Percentiles rank a stretch among this genome's conserved stretches.
These are phyloP conservation scores for Venturiaceae sp. DNA, from an alignment of 2,329 filamentous ascomycete species.

Conservation along the genomic window DNA sequence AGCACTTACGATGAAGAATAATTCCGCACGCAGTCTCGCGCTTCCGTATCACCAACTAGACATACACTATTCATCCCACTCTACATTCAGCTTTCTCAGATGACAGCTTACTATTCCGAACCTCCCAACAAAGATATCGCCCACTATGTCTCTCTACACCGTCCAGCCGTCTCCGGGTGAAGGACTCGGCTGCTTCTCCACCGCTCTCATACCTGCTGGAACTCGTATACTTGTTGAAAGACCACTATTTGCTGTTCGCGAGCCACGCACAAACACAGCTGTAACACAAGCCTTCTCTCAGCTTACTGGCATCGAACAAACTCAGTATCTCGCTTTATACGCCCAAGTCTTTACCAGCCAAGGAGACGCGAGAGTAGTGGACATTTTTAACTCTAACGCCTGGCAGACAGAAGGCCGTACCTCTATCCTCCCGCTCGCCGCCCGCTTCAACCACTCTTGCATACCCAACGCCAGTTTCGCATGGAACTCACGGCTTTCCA, in stretches of 20 bases:
- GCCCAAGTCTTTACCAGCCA: neutral
- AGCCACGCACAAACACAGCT: constrained; percentile 1
- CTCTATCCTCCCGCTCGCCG: neutral
- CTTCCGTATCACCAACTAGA: too few species aligned
- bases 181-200: constrained; percentile 1
- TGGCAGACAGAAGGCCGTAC: constrained; percentile 2
- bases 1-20: too few species aligned
- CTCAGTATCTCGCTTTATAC: neutral
- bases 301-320: neutral
- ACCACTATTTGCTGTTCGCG: neutral
- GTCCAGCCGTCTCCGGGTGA: neutral
- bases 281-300: constrained; percentile 11
- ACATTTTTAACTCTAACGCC: constrained; percentile 17
- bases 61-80: too few species aligned
- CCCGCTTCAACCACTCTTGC: neutral
- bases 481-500: constrained; percentile 1
- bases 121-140: neutral
- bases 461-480: constrained; percentile 1
- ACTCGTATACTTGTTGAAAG: neutral
- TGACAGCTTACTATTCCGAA: too few species aligned
- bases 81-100: too few species aligned
- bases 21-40: too few species aligned
- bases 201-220: neutral
- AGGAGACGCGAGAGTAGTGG: constrained; percentile 11
- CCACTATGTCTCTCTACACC: constrained; percentile 7